Conservation (phyloP, 2,329 filamentous ascomycete species). For the Exophiala viscosa region DNA sequence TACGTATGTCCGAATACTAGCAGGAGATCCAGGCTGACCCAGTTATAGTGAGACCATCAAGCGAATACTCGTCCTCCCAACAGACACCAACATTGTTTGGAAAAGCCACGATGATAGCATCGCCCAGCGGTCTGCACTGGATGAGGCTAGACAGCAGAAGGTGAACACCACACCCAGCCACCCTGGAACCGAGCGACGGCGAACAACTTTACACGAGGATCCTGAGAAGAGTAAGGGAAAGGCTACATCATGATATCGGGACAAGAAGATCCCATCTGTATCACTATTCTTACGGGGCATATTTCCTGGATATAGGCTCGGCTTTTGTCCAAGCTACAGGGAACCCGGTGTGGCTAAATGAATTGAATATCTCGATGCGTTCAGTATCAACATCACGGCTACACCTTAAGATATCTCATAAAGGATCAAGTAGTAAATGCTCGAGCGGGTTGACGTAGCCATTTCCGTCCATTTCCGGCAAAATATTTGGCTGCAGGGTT, state of each 20-base stretch:
- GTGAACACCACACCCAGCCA: slow-evolving; percentile 38
- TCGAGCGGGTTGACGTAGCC: no score
- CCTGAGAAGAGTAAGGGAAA: slow-evolving; percentile 42
- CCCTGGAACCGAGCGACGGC: slow-evolving; percentile 39
- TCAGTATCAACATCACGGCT: neutral
- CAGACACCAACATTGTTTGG: slow-evolving; percentile 88
- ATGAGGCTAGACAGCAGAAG: slow-evolving; percentile 88
- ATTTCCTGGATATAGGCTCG: slow-evolving; percentile 15
- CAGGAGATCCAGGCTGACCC: neutral
- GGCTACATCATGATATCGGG: slow-evolving; percentile 33
- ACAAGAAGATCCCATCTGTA: slow-evolving; percentile 10
- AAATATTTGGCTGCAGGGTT: no score
- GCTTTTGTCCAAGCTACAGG: no score
- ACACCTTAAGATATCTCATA: no score
- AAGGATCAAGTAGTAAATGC: no score
- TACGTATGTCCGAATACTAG: slow-evolving; percentile 44
- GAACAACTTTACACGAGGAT: slow-evolving; percentile 42
- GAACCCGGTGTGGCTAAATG: neutral
- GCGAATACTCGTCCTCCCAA: slow-evolving; percentile 77
- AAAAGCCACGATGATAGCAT: slow-evolving; percentile 97
- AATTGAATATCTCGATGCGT: neutral
- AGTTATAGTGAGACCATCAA: slow-evolving; percentile 80
- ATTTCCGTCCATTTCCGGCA: no score
- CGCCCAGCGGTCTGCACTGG: slow-evolving; percentile 81
- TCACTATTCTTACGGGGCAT: slow-evolving; percentile 9